Base-by-base conservation (phyloP, 192 early-diverging fungal genomes). In the Entomortierella lignicola region DNA sequence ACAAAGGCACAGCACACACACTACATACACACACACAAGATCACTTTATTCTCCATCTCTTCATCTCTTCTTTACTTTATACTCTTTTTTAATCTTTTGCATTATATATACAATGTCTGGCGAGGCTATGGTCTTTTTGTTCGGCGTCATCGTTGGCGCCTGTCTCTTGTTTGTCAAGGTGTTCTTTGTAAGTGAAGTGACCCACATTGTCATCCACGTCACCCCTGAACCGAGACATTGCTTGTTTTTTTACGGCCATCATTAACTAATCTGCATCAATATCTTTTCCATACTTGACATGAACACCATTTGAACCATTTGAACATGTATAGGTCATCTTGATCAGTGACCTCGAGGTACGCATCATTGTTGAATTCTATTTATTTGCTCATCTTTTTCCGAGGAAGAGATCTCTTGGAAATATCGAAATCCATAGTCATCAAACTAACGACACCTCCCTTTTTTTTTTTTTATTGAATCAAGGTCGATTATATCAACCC, bases 401-500 rank as follows among this genome's bases (percentile, higher is more conserved):
- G n/a, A n/a, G n/a, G n/a, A n/a, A n/a, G n/a, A n/a, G n/a, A n/a
- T n/a, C n/a, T n/a, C n/a, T n/a, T n/a, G n/a, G n/a, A n/a, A n/a
- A n/a, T n/a, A n/a, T n/a, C n/a, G n/a, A n/a, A n/a, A n/a, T n/a
- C n/a, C n/a, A n/a, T n/a, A n/a, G n/a, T n/a, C n/a, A n/a, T n/a
- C n/a, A n/a, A n/a, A n/a, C n/a, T n/a, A 60, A 91, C 91, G 15
- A 92, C 92, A 27, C 12, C 18, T 29, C 37, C 7, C 13, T 8
- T 52, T 48, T 23, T 13, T 58, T 80, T 83, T 48, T 41, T 30
- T 69, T 26, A 97, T 62, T 94, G 20, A 4, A 11, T 4, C 12
- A 20, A 99, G 87, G 95, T 94, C 85, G 98, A 99, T 74, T 99
- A 99, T 86, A 97, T 99, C 86, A 99, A 99, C 82, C 98, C 98